Evolutionary conservation across 441 rosid species (phyloP), one percentile per base, ranked within the genome.

Genomic region (Adansonia madagascariensis): DNA sequence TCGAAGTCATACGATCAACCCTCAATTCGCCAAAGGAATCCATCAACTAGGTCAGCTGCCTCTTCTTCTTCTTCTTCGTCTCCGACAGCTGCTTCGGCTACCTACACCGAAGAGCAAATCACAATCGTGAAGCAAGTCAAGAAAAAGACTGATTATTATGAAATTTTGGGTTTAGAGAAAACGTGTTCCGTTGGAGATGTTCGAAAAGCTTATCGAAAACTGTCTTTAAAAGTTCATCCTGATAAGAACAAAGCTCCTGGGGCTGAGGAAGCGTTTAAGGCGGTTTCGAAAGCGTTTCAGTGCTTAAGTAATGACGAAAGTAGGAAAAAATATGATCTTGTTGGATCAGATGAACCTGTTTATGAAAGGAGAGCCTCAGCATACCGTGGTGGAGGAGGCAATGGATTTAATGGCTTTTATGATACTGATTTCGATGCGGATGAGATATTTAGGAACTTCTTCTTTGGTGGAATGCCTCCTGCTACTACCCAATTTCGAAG

Each of bases 201-300:
- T 59, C 85, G 96, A 46, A 95, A 91, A 82, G 89, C 97, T 0
- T 95, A 95, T 62, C 80, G 98, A 65, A 95, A 95, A 80, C 84
- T 95, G 56, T 93, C 98, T 1, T 80, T 95, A 70, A 93, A 93
- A 78, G 98, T 95, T 49, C 99, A 95, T 79, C 99, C 99, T 0
- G 99, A 95, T 77, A 95, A 95, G 91, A 95, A 94, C 83, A 89
- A 87, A 4, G 97, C 98, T 43, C 99, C 98, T 0, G 99, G 95
- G 0, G 89, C 99, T 20, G 99, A 95, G 79, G 99, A 95, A 74
- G 94, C 95, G 2, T 95, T 95, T 72, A 95, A 95, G 80, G 80
- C 88, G 3, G 94, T 95, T 47, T 95, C 98, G 0, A 94, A 92
- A 77, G 97, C 99, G 53, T 95, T 95, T 77, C 98, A 94, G 80